Conservation (phyloP, 2,329 filamentous ascomycete genomes). For the Leptographium radiaticola region DNA sequence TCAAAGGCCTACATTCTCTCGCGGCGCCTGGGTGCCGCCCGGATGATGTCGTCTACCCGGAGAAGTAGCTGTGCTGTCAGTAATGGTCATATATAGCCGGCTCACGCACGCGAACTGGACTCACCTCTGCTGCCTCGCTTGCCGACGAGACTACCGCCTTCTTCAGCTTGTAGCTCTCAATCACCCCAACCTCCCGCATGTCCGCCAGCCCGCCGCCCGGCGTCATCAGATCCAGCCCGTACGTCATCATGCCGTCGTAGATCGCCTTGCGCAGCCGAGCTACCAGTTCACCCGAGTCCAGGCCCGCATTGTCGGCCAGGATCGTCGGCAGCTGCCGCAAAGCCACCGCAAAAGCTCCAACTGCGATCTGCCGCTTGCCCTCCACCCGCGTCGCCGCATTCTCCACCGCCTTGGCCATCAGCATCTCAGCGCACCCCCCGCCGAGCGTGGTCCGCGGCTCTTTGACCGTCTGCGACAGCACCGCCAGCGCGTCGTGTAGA, state of each 20-base stretch:
- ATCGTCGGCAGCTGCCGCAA: constrained; percentile 92
- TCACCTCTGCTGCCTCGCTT: constrained; percentile 90
- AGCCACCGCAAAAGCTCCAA: constrained; percentile 77
- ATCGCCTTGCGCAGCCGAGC: constrained; percentile 84
- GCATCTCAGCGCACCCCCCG: constrained; percentile 94
- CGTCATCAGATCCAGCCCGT: constrained; percentile 76
- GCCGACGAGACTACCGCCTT: constrained; percentile 93
- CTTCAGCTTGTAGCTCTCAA: constrained; percentile 98
- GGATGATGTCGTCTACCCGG: constrained; percentile 95
- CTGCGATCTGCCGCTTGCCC: constrained; percentile 92
- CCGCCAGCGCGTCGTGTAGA: constrained; percentile 88
- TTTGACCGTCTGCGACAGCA: constrained; percentile 90
- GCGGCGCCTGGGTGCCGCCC: constrained; percentile 72
- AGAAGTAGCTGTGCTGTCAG: constrained; percentile 55
- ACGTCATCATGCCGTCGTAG: constrained; percentile 87
- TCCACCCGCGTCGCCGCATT: constrained; percentile 85
- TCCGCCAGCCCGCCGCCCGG: constrained; percentile 88
- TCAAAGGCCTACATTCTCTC: constrained; percentile 35
- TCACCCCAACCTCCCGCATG: constrained; percentile 89
- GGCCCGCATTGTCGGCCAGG: constrained; percentile 89
- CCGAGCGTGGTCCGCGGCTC: constrained; percentile 90
- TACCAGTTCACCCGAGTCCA: constrained; percentile 90
- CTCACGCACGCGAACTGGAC: neutral
- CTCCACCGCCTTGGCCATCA: constrained; percentile 97
- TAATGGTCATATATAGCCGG: neutral